Percentiles rank a stretch among this genome's conserved stretches.
phyloP scores from a whole-genome alignment of 768 basidiomycete genomes.

The Leucocoprinus birnbaumii region DNA sequence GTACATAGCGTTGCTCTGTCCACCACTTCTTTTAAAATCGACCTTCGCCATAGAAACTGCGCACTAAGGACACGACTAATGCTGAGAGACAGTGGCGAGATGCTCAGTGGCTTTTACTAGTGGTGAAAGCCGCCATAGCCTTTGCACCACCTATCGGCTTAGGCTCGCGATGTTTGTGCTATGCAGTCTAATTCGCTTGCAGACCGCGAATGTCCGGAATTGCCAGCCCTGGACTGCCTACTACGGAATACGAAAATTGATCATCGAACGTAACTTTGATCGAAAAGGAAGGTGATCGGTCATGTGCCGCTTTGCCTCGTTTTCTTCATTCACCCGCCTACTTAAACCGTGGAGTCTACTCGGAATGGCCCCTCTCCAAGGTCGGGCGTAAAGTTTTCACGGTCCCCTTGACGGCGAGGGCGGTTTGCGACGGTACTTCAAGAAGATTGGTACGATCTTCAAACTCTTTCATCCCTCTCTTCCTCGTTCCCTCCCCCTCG shows the following conservation, averaged over 20 bases:
- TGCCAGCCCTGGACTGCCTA: background rate
- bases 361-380: slow-evolving; percentile 1
- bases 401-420: slow-evolving; percentile 3
- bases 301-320: slow-evolving; percentile 6
- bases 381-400: background rate
- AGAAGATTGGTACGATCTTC: background rate
- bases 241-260: background rate
- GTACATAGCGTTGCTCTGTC: too few species aligned
- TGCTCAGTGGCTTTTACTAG: background rate
- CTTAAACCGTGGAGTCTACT: background rate
- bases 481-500: background rate
- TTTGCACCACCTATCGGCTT: background rate
- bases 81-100: too few species aligned
- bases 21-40: background rate
- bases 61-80: background rate
- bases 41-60: background rate
- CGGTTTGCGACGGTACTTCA: background rate
- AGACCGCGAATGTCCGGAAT: background rate
- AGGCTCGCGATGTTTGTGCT: background rate
- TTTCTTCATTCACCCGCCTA: slow-evolving; percentile 1
- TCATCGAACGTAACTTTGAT: background rate
- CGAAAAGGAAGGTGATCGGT: background rate
- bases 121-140: too few species aligned
- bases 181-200: background rate
- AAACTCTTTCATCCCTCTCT: background rate